Base-by-base conservation (phyloP, 2,329 filamentous ascomycete species). In the Hymenoscyphus repandus region DNA sequence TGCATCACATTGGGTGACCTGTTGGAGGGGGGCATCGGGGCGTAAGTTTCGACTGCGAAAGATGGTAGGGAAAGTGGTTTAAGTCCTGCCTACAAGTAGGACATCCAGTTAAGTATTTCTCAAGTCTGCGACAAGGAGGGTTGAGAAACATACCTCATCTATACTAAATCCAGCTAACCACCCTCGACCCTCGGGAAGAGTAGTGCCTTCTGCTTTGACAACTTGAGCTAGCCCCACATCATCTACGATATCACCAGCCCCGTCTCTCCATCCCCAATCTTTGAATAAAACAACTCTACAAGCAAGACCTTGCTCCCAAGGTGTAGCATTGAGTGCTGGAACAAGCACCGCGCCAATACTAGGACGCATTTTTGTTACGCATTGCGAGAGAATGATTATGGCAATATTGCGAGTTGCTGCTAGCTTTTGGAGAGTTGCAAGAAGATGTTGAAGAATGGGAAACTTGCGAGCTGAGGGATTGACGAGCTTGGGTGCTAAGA, bases 231-330 rank as follows among this genome's bases (percentile, higher is more conserved):
- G 74, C 51, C 80, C 76, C 39, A 79, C 68, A 58, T 76, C 74
- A 82, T 75, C 52, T 75, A 76, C 44, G 75, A 66, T 56, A 73
- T 73, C 66, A 34, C 56, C 54, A 15, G 61, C 55, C 18, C 67
- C 68, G 40, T 70, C 69, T 47, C 70, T 68, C 70, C 75, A 79
- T 54, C 74, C 77, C 79, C 81, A 91, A 70, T 96, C 89, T 61
- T 86, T 79, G 67, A 93, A 95, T 32, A 96, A 68, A 20, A 86
- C 85, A 54, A 96, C 67, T 48, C 90, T 78, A 38, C 82, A 87
- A 54, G 82, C 80, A 34, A 96, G 73, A 31, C 83, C 85, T 56
- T 81, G 82, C 54, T 96, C 90, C 91, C 91, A 96, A 38, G 86
- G 80, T 17, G 75, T 76, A 12, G 86, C 83, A 50, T 85, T 85